A percentile compares a stretch with the other conserved stretches of the same genome.
phyloP scores from a whole-genome alignment of 768 basidiomycete genomes.

The Russula abietina region DNA sequence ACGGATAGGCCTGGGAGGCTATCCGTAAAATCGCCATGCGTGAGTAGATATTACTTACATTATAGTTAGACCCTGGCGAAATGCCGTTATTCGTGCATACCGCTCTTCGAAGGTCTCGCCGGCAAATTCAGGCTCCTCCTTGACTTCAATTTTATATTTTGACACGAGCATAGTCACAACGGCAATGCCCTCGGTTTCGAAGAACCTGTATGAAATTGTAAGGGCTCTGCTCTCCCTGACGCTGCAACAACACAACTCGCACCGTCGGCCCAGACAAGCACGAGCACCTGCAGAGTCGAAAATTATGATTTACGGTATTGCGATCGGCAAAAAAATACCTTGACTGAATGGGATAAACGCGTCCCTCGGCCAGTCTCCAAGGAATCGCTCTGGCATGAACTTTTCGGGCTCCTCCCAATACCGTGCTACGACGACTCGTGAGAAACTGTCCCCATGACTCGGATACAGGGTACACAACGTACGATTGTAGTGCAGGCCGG shows the following conservation, averaged over 20 bases:
- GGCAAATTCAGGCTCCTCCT: conserved; percentile 44
- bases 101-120: conserved; percentile 41
- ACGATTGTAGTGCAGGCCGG: conserved; percentile 50
- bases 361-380: conserved; percentile 32
- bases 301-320: background rate
- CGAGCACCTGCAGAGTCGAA: conserved; percentile 13
- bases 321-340: conserved; percentile 7
- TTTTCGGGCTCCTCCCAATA: conserved; percentile 49
- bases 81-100: conserved; percentile 27
- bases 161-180: conserved; percentile 42
- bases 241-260: background rate
- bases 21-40: background rate
- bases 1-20: conserved; percentile 14
- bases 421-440: conserved; percentile 34
- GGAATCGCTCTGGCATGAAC: conserved; percentile 39
- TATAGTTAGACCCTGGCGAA: background rate
- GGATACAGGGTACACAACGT: background rate
- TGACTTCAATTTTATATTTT: conserved; percentile 42
- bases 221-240: background rate
- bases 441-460: background rate
- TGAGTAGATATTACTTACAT: background rate
- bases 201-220: conserved; percentile 34
- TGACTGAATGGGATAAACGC: conserved; percentile 33
- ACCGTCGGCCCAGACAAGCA: conserved; percentile 26
- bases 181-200: conserved; percentile 45